Base-by-base conservation (phyloP, 2,329 filamentous ascomycete species). In the Chalaropsis thielavioides region DNA sequence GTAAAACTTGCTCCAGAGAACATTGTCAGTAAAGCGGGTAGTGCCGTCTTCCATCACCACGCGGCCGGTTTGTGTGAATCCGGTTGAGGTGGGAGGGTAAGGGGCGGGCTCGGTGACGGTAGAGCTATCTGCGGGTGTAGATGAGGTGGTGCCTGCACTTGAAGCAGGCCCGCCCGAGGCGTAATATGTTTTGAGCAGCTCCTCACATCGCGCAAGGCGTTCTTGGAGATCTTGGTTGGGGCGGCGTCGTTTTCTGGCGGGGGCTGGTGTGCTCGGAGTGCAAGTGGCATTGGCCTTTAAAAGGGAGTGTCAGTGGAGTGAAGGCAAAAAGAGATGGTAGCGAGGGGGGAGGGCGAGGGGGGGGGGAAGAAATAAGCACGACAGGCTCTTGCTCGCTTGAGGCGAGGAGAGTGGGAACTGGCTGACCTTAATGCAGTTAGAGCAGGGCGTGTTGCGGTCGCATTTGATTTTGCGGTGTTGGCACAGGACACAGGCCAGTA, bases 401-500 rank as follows among this genome's bases (percentile, higher is more conserved):
- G n/a, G n/a, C n/a, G n/a, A n/a, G n/a, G n/a, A n/a, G n/a, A n/a
- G n/a, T n/a, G n/a, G n/a, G n/a, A n/a, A 24, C 62, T 41, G 27
- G 56, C 72, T 70, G 61, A 84, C 82, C 78, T 84, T 84, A 71
- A 80, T 73, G 69, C 82, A 84, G 69, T 84, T 84, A 66, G 81
- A 79, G 70, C 82, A 84, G 3, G 82, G 82, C 49, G 79, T 82
- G 51, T 78, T 79, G 67, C 82, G 78, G 69, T 84, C 81, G 72
- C 82, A 85, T 72, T 83, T 83, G 73, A 84, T 84, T 74, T 85
- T 84, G 70, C 82, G 79, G 70, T 81, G 80, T 71, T 84, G 82
- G 70, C 82, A 84, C 44, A 83, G 74, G 22, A 82, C 79, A 69
- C 81, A 83, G 22, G 80, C 80, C 66, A 82, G 73, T 59, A 82